Evolutionary conservation across 257 asterid species (phyloP).

Genomic region (Hygrophila difformis): DNA sequence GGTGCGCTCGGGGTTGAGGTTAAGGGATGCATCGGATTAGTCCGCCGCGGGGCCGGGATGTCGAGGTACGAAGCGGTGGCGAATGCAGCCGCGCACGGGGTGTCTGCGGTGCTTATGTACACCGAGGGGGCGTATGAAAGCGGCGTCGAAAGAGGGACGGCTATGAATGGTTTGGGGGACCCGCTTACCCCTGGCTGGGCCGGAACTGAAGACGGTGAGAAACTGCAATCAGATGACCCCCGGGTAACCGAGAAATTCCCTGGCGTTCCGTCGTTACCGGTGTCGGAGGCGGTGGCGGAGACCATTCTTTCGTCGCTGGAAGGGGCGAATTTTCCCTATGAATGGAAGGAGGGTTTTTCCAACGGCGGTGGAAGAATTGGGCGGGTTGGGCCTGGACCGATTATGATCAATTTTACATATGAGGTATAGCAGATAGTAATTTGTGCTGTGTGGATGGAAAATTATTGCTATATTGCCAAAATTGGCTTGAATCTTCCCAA

Average conservation of each 20-base stretch:
- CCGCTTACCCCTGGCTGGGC: conserved; percentile 94
- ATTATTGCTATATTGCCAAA: too few species aligned
- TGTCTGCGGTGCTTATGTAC: conserved; percentile 81
- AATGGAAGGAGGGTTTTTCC: conserved; percentile 40
- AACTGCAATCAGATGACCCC: conserved; percentile 38
- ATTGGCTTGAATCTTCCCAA: too few species aligned
- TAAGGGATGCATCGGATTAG: conserved; percentile 65
- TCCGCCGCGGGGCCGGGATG: conserved; percentile 64
- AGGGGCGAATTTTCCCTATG: conserved; percentile 41
- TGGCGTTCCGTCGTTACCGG: conserved; percentile 70
- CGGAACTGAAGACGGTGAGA: conserved; percentile 53
- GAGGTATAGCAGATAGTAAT: too few species aligned
- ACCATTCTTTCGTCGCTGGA: conserved; percentile 42
- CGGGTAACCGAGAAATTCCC: conserved; percentile 54
- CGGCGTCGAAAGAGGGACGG: conserved; percentile 97
- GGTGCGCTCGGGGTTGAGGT: conserved; percentile 42
- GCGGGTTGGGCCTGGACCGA: conserved; percentile 78
- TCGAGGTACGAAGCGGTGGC: conserved; percentile 64
- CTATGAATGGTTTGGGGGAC: conserved; percentile 86
- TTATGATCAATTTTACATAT: conserved; percentile 62
- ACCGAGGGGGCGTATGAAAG: conserved; percentile 48
- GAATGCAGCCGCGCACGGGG: conserved; percentile 74
- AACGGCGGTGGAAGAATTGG: conserved; percentile 19
- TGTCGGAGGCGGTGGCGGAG: conserved; percentile 65
- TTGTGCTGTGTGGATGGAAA: too few species aligned